Base-by-base conservation (phyloP, 2,329 filamentous ascomycete genomes). In the Sporothrix variecibatus region DNA sequence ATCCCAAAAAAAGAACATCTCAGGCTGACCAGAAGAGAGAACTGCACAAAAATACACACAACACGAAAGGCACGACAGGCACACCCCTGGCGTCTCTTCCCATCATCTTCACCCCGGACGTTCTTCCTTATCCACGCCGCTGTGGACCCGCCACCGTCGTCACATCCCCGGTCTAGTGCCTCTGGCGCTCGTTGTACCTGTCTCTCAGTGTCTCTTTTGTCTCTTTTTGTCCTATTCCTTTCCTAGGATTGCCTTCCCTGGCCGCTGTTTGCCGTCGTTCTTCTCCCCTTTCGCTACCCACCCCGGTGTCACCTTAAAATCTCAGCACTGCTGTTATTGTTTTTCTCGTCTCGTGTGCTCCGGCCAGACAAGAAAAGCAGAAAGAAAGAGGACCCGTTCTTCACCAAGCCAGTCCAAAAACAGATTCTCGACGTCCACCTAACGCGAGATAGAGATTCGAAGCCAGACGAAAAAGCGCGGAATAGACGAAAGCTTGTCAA, bases 81-180 rank as follows among this genome's bases (percentile, higher is more conserved):
- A 64, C 28, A 23, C 28, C 58, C 34, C 69, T 62, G 40, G 38
- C 1, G 53, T 26, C 46, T 40, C 23, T 49, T 65, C 71, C 70
- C 60, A 65, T 65, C 60, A 11, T 40, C 65, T n/a, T 69, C 43
- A 68, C 53, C 69, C 69, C 69, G 53, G 53, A 60, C 67, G 49
- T 11, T 56, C 31, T 40, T 60, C 34, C 69, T 72, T 58, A 65
- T 38, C 56, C 58, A 65, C 67, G n/a, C 43, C 43, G 28, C 70
- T 60, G 53, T 64, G 58, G 71, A 53, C 71, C 56, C 58, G 11
- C 38, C 23, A 28, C 56, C 38, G 40, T 49, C 56, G 38, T 46
- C 38, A 64, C 56, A 34, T 72, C 70, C 56, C 69, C 65, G 26
- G 65, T n/a, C 56, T 40, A 51, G 70, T 72, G 26, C 20, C 31